Percentiles rank a stretch among this genome's conserved stretches.
Conservation (phyloP, 2,329 filamentous ascomycete genomes). For the Amesomyces nigricolor region DNA sequence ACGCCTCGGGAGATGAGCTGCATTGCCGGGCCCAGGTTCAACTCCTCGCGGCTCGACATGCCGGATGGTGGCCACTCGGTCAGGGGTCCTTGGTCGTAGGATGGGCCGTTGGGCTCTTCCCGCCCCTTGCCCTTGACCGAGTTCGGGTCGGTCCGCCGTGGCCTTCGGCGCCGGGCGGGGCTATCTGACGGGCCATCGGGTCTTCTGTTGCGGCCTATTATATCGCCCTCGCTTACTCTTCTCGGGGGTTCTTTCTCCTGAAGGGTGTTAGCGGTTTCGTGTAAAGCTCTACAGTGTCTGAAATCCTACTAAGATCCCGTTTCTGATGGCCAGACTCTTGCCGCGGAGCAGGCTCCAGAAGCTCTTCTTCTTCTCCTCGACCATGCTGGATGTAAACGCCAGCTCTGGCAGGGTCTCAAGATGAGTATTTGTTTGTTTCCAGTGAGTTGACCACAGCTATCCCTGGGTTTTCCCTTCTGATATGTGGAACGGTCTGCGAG, state of each 20-base stretch:
- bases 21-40: slow-evolving; percentile 50
- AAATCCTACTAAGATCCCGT: slow-evolving; percentile 33
- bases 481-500: slow-evolving; percentile 17
- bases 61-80: slow-evolving; percentile 54
- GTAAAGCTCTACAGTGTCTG: neutral
- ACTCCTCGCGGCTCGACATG: slow-evolving; percentile 43
- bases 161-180: slow-evolving; percentile 36
- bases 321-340: slow-evolving; percentile 38
- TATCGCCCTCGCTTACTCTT: slow-evolving; percentile 34
- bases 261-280: slow-evolving; percentile 13
- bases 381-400: slow-evolving; percentile 14
- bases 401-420: neutral
- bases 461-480: neutral
- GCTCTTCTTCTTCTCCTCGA: slow-evolving; percentile 36
- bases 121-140: slow-evolving; percentile 37
- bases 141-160: slow-evolving; percentile 36
- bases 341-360: slow-evolving; percentile 48
- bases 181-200: slow-evolving; percentile 11
- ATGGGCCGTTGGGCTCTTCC: slow-evolving; percentile 30
- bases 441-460: neutral
- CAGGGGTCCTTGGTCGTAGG: slow-evolving; percentile 35
- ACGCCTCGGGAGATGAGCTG: slow-evolving; percentile 54
- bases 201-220: slow-evolving; percentile 25
- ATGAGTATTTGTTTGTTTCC: neutral
- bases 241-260: slow-evolving; percentile 32